Evolutionary conservation across 371 early-diverging fungal genomes (phyloP).

Genomic region (Amoeboaphelidium protococcarum): DNA sequence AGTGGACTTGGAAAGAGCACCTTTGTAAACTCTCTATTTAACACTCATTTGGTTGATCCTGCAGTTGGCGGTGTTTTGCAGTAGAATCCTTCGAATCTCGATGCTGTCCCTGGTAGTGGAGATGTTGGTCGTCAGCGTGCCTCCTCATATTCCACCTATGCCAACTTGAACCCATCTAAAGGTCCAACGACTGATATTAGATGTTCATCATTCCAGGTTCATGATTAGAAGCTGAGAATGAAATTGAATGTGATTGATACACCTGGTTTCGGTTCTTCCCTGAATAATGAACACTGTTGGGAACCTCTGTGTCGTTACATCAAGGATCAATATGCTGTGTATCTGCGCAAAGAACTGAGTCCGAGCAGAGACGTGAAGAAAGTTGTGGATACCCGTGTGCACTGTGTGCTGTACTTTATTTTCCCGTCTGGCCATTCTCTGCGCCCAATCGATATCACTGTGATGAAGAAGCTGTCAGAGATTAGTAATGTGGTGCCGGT

Average conservation of each 20-base stretch:
- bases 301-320: conserved; percentile 70
- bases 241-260: conserved; percentile 25
- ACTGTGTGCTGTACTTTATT: conserved; percentile 50
- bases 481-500: conserved; percentile 53
- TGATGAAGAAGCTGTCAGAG: conserved; percentile 36
- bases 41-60: too few species aligned
- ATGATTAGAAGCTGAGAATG: too few species aligned
- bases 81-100: too few species aligned
- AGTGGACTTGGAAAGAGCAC: too few species aligned
- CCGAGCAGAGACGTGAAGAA: conserved; percentile 23
- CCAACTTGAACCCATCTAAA: too few species aligned
- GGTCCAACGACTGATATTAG: too few species aligned
- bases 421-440: conserved; percentile 26
- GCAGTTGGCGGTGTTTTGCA: too few species aligned
- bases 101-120: too few species aligned
- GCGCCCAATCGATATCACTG: conserved; percentile 30
- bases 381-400: conserved; percentile 56
- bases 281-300: conserved; percentile 31
- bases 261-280: conserved; percentile 23
- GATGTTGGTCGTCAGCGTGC: too few species aligned
- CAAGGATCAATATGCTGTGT: conserved; percentile 68
- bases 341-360: conserved; percentile 58
- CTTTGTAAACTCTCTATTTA: too few species aligned
- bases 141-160: too few species aligned
- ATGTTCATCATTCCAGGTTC: too few species aligned